Conservation (phyloP, 2,329 filamentous ascomycete species). For the Fusarium chlamydosporum region DNA sequence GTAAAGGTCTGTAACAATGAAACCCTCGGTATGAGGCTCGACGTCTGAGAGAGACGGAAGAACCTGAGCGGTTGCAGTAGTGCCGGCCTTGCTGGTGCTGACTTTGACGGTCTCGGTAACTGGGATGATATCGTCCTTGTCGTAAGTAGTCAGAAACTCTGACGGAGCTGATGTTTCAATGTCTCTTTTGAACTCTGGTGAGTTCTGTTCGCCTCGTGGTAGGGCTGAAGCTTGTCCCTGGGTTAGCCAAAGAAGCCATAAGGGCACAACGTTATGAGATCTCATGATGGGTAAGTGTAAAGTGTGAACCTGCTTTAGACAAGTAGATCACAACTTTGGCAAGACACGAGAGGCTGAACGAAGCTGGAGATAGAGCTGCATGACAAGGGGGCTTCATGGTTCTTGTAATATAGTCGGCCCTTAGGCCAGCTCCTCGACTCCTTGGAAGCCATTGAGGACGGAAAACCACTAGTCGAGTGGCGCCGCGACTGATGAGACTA, state of each 20-base stretch:
- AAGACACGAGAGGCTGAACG: slow-evolving; percentile 27
- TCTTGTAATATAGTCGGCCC: slow-evolving; percentile 45
- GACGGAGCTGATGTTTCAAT: slow-evolving; percentile 35
- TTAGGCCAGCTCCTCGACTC: slow-evolving; percentile 30
- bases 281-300: slow-evolving; percentile 43
- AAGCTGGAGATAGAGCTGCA: slow-evolving; percentile 10
- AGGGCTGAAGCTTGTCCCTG: slow-evolving; percentile 45
- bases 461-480: slow-evolving; percentile 45
- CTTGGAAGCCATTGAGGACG: slow-evolving; percentile 37
- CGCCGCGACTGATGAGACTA: slow-evolving; percentile 44
- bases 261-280: slow-evolving; percentile 40
- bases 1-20: slow-evolving; percentile 48
- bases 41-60: slow-evolving; percentile 52
- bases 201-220: slow-evolving; percentile 25
- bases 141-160: slow-evolving; percentile 48
- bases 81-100: slow-evolving; percentile 43
- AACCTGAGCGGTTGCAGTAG: slow-evolving; percentile 50
- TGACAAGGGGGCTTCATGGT: slow-evolving; percentile 36
- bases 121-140: slow-evolving; percentile 49
- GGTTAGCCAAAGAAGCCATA: slow-evolving; percentile 51
- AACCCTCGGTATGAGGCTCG: slow-evolving; percentile 53
- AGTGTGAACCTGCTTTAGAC: slow-evolving; percentile 13
- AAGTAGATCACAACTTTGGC: slow-evolving; percentile 28
- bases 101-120: slow-evolving; percentile 48
- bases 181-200: slow-evolving; percentile 40